These are phyloP conservation scores for Phaeosphaeriaceae sp. DNA, from an alignment of 2,329 filamentous ascomycete species.

Conservation along the genomic window DNA sequence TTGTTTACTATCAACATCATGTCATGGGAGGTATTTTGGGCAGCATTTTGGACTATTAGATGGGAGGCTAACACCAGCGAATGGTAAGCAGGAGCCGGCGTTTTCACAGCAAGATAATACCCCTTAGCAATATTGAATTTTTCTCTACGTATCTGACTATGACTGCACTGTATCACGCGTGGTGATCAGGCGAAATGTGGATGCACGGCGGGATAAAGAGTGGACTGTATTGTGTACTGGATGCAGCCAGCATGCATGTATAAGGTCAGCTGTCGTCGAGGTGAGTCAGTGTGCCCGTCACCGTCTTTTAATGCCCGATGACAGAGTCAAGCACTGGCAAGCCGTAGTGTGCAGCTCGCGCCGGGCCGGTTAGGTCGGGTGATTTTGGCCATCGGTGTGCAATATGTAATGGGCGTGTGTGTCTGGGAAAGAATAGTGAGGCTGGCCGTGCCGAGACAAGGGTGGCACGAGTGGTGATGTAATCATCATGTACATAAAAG, in stretches of 20 bases:
- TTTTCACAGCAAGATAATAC: slow-evolving; percentile 34
- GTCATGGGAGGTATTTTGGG: slow-evolving; percentile 17
- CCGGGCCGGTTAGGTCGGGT: slow-evolving; percentile 1
- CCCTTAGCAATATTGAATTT: slow-evolving; percentile 22
- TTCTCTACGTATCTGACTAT: not conserved
- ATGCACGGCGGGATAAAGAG: not conserved
- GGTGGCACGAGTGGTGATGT: not conserved
- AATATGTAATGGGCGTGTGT: not conserved
- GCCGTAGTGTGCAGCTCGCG: slow-evolving; percentile 2
- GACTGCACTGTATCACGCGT: slow-evolving; percentile 1
- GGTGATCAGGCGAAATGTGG: slow-evolving; percentile 3
- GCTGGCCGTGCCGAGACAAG: slow-evolving; percentile 5
- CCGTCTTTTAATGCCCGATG: not conserved
- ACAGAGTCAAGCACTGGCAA: not conserved
- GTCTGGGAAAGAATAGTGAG: not conserved
- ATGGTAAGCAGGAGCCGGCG: slow-evolving; percentile 31
- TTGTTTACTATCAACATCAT: slow-evolving; percentile 14
- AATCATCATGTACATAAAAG: too few relatives aligned
- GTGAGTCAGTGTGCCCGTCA: not conserved
- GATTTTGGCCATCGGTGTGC: slow-evolving; percentile 3
- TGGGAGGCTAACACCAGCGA: slow-evolving; percentile 26
- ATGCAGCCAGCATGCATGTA: not conserved
- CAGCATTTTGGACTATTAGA: slow-evolving; percentile 21
- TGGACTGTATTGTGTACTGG: not conserved
- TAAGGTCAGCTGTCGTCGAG: not conserved